Evolutionary conservation across 371 early-diverging fungal species (phyloP), one percentile per base, ranked within the genome.

Genomic region (Zancudomyces culisetae): DNA sequence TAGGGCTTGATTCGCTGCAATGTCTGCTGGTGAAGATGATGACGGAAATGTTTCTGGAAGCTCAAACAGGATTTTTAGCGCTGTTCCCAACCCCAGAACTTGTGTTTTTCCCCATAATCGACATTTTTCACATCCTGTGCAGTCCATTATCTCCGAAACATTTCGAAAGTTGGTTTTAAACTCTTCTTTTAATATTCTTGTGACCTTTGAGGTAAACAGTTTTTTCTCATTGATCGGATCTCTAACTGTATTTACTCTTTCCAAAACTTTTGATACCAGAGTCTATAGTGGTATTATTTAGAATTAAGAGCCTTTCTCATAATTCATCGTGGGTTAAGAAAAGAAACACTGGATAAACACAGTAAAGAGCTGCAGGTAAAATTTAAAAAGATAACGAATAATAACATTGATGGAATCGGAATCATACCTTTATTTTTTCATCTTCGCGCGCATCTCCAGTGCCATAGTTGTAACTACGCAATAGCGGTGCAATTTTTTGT

Each of bases 61-160:
- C 0, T 88, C 85, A 63, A 97, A 95, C 49, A 95, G 67, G 8
- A 89, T 73, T 63, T 98, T 98, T 21, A 97, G 69, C 0, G 97
- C 96, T 0, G 94, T 90, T 43, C 87, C 93, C 10, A 98, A 58
- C 10, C 70, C 70, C 49, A 60, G 55, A 15, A 80, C 78, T 60
- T 88, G 86, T 21, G 82, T 57, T 57, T 98, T 98, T 21, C 98
- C 98, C 99, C 99, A 98, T 27, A 98, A 69, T 49, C 90, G 70
- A 61, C 99, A 98, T 65, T 96, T 97, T 63, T 97, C 91, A 65
- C 99, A 98, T 0, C 85, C 88, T 18, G 97, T 90, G 61, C 98
- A 96, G 65, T 95, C 95, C 93, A 98, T 91, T 59, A 95, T 92
- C 24, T 79, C 68, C 13, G 92, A 83, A 13, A 98, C 83, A 63